These are phyloP conservation scores for Teunomyces barrocoloradensis DNA, from an alignment of 805 yeast genomes.

Conservation along the genomic window DNA sequence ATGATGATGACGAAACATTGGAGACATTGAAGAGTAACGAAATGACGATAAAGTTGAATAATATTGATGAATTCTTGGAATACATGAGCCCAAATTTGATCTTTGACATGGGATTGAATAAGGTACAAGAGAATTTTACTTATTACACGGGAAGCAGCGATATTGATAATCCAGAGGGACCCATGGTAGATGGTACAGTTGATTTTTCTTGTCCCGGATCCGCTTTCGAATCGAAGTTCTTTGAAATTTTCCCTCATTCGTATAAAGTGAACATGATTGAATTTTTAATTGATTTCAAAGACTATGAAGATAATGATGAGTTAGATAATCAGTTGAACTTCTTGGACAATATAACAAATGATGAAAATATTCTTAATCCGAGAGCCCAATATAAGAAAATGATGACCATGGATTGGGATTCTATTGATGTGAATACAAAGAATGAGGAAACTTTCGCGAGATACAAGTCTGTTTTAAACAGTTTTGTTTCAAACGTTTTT, in stretches of 20 bases:
- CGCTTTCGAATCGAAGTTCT: slow-evolving; percentile 19
- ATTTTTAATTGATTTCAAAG: slow-evolving; percentile 24
- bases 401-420: slow-evolving; percentile 34
- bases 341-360: slow-evolving; percentile 36
- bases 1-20: slow-evolving; percentile 32
- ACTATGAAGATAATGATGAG: slow-evolving; percentile 17
- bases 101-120: slow-evolving; percentile 32
- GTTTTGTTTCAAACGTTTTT: slow-evolving; percentile 9
- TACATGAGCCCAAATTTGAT: slow-evolving; percentile 43
- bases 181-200: slow-evolving; percentile 5
- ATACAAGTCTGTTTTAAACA: slow-evolving; percentile 19
- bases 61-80: slow-evolving; percentile 33
- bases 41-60: slow-evolving; percentile 24
- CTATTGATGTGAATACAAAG: slow-evolving; percentile 16
- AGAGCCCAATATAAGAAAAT: slow-evolving; percentile 20
- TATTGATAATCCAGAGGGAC: slow-evolving; percentile 3
- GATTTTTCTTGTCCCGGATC: background rate
- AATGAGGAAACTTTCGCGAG: slow-evolving; percentile 18
- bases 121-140: slow-evolving; percentile 11
- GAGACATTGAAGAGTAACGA: slow-evolving; percentile 28
- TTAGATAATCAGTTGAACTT: slow-evolving; percentile 32
- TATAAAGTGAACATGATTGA: slow-evolving; percentile 35
- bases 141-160: slow-evolving; percentile 6
- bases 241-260: slow-evolving; percentile 28
- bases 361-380: slow-evolving; percentile 25